These are phyloP conservation scores for Daucus carota DNA, from an alignment of 129 eudicot species.

Conservation along the genomic window DH1_v3.0 NC_030382.2:56390501-56391000, in stretches of 20 bases:
- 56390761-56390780: no score
- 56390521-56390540: no score
- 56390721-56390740: slow-evolving; percentile 8
- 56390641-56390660: slow-evolving; percentile 15
- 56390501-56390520: no score
- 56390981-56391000: no score
- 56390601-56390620: no score
- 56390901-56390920: no score
- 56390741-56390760: not conserved
- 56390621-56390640: not conserved
- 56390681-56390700: slow-evolving; percentile 6
- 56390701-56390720: slow-evolving; percentile 10
- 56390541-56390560: no score
- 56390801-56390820: not conserved
- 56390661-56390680: slow-evolving; percentile 18
- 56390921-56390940: no score
- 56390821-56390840: not conserved
- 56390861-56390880: not conserved
- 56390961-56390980: no score
- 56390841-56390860: not conserved
- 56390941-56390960: no score
- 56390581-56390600: not conserved
- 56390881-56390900: not conserved
- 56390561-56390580: not conserved
- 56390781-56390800: not conserved